Evolutionary conservation across 2,329 filamentous ascomycete species (phyloP), one percentile per base, ranked within the genome.

Genomic region (Aspergillus sp.): DNA sequence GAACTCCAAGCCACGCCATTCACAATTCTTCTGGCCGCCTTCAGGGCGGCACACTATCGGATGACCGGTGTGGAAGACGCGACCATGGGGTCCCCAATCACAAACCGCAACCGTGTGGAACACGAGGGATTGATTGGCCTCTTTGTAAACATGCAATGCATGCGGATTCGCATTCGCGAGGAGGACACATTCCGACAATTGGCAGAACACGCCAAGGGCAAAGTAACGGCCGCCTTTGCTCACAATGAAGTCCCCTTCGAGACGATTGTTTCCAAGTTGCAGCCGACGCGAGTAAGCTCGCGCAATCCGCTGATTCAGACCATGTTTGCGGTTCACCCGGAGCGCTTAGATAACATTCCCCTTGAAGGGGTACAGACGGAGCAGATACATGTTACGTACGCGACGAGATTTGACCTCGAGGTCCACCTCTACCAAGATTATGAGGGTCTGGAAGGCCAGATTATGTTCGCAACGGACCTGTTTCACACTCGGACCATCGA

Each of bases 1-100:
- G 11, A 13, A 14, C n/a, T 24, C n/a, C 16, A 40, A 8, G 20
- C 41, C 10, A 53, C 51, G 4, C 47, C 51, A 2, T 50, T 50
- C 10, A 13, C 24, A n/a, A 36, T 47, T 10, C 13, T 53, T 2
- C 16, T 53, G 8, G 42, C 51, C 7, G 26, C 16, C 4, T 53
- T 50, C n/a, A 42, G 51, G 17, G 51, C 51, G 6, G 42, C 51
- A 5, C 51, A 53, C 43, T 53, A 53, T 36, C 47, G 51, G 7
- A 41, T 53, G 33, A 53, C 51, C 4, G 30, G 43, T 5, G 42
- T 24, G 9, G 17, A 22, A 5, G 51, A 53, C 14, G 45, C n/a
- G 50, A 43, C 17, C 50, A 47, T 14, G 51, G 51, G 11, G 49
- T 32, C 20, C 42, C 36, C 20, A 3, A 22, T 22, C 5, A 22